Evolutionary conservation across 768 basidiomycete genomes (phyloP).

Genomic region (Amanita subjunquillea): DNA sequence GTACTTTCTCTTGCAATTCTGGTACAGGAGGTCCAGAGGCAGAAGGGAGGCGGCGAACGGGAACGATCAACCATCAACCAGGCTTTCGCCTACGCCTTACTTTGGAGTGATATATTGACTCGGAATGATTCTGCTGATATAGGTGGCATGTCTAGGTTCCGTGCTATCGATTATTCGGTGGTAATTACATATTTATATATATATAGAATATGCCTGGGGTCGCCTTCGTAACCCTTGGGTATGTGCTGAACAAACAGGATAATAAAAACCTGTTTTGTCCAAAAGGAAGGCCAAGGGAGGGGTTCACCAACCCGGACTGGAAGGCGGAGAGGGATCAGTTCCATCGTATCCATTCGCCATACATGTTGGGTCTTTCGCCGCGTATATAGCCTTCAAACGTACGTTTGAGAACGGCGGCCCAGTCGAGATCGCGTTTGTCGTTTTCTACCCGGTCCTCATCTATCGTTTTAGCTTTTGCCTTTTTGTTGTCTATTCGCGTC

Average conservation of each 20-base stretch:
- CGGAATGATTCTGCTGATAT: too few species aligned
- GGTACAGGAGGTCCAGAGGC: background rate
- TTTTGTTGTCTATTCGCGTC: background rate
- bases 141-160: background rate
- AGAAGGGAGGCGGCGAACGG: background rate
- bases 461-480: background rate
- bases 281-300: background rate
- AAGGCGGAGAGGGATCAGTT: background rate
- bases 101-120: background rate
- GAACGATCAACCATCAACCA: too few species aligned
- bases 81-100: background rate
- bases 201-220: conserved; percentile 2
- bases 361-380: conserved; percentile 87
- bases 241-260: conserved; percentile 1
- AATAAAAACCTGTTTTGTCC: background rate
- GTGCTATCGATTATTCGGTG: background rate
- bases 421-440: conserved; percentile 73
- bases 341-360: conserved; percentile 65
- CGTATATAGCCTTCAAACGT: conserved; percentile 90
- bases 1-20: conserved; percentile 11
- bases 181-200: conserved; percentile 5
- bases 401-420: conserved; percentile 85
- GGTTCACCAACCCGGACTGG: background rate
- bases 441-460: conserved; percentile 29
- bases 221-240: background rate